Percentiles rank a stretch among this genome's conserved stretches.
phyloP scores from a whole-genome alignment of 73 alveolate genomes.

The Paramecium primaurelia region DNA sequence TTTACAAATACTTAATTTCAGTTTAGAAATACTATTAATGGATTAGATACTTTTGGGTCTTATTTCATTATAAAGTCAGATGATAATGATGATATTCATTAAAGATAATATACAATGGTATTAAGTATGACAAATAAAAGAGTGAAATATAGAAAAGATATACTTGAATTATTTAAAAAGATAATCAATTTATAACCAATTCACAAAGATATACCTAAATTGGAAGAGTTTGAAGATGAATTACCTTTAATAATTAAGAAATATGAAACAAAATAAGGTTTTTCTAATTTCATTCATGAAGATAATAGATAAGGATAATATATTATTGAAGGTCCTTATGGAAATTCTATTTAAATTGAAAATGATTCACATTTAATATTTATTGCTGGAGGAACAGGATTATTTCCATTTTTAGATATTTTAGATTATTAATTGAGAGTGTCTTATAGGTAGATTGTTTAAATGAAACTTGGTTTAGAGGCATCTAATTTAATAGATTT shows the following conservation, averaged over 20 bases:
- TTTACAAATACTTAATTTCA: not conserved
- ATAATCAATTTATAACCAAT: not conserved
- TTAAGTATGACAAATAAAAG: not conserved
- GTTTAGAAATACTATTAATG: not conserved
- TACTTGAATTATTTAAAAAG: not conserved
- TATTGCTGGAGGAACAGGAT: conserved; percentile 37
- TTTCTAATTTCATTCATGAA: not conserved
- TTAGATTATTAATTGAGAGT: not conserved
- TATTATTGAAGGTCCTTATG: conserved; percentile 3
- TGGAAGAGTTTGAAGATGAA: not conserved
- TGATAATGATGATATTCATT: not conserved
- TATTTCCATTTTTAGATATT: conserved; percentile 2
- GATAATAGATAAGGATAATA: not conserved
- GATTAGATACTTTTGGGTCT: not conserved
- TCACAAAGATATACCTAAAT: not conserved
- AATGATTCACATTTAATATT: not conserved
- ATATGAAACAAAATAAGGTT: not conserved
- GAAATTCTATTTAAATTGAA: not conserved
- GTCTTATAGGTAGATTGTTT: not conserved
- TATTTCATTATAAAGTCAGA: not conserved
- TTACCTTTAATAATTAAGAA: not conserved
- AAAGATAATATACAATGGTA: not conserved
- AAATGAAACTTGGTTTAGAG: not conserved
- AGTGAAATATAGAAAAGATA: not conserved
- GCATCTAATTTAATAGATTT: not conserved